A percentile compares a stretch with the other conserved stretches of the same genome.
phyloP scores from a whole-genome alignment of 352 stramenopile genomes.

The Globisporangium ultimum region DNA sequence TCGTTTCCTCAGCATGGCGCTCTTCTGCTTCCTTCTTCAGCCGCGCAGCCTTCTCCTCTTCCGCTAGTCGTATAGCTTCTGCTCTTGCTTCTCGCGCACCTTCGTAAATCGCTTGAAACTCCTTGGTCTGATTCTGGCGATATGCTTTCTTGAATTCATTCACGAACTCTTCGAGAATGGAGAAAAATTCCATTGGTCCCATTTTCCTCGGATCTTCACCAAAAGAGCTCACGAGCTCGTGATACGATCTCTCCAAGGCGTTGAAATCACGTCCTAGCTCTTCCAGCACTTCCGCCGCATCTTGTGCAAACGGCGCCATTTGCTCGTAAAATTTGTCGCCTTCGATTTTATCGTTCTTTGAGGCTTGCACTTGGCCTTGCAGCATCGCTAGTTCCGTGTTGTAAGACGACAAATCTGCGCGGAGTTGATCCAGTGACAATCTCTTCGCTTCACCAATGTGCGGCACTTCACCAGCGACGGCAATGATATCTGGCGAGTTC shows the following conservation, averaged over 20 bases:
- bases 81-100: conserved; percentile 43
- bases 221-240: conserved; percentile 80
- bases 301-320: conserved; percentile 78
- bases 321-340: conserved; percentile 78
- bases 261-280: conserved; percentile 78
- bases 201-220: conserved; percentile 81
- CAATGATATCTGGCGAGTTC: conserved; percentile 69
- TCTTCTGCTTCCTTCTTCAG: conserved; percentile 52
- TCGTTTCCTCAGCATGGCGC: conserved; percentile 49
- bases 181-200: conserved; percentile 81
- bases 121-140: conserved; percentile 85
- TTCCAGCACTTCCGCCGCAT: conserved; percentile 78
- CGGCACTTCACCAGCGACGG: conserved; percentile 72
- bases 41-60: conserved; percentile 45
- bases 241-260: conserved; percentile 64
- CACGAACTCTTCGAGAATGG: conserved; percentile 80
- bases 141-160: conserved; percentile 88
- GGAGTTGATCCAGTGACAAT: conserved; percentile 78
- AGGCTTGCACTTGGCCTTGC: conserved; percentile 76
- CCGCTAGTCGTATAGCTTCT: conserved; percentile 32
- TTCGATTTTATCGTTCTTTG: conserved; percentile 69
- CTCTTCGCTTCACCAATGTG: conserved; percentile 77
- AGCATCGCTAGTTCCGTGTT: conserved; percentile 84
- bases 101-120: conserved; percentile 80
- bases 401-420: conserved; percentile 75